Percentiles rank a stretch among this genome's conserved stretches.
phyloP scores from a whole-genome alignment of 306 rosid species.

The Pterocarpus santalinus region DNA sequence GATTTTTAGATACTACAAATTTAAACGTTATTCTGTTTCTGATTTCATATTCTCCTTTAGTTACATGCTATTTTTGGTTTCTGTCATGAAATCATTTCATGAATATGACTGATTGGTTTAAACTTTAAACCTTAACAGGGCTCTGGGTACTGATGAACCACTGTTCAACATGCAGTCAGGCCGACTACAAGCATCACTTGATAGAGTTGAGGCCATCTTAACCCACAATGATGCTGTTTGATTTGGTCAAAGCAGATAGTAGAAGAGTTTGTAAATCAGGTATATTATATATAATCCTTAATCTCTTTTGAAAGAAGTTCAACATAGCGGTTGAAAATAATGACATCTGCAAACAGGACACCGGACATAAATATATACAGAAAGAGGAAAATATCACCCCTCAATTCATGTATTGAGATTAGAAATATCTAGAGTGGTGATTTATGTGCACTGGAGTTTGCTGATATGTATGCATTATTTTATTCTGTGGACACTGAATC shows the following conservation, averaged over 20 bases:
- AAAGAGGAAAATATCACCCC: slow-evolving; percentile 31
- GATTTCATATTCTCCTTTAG: not conserved
- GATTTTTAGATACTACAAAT: slow-evolving; percentile 15
- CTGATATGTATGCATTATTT: slow-evolving; percentile 31
- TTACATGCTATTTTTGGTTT: slow-evolving; percentile 30
- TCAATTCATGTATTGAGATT: slow-evolving; percentile 9
- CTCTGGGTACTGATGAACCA: slow-evolving; percentile 85
- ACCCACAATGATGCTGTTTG: slow-evolving; percentile 67
- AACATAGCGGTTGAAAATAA: not conserved
- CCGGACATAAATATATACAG: not conserved
- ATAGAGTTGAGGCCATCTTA: slow-evolving; percentile 88
- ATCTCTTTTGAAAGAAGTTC: slow-evolving; percentile 6
- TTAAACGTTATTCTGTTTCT: not conserved
- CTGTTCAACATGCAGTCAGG: slow-evolving; percentile 93
- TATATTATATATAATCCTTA: slow-evolving; percentile 14
- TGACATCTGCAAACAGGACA: slow-evolving; percentile 15
- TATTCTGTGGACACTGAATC: not conserved
- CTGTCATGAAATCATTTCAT: slow-evolving; percentile 26
- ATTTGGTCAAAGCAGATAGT: slow-evolving; percentile 17
- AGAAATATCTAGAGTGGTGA: slow-evolving; percentile 11
- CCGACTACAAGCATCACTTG: slow-evolving; percentile 84
- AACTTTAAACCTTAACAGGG: slow-evolving; percentile 59
- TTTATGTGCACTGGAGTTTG: slow-evolving; percentile 12
- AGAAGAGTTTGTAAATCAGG: slow-evolving; percentile 43
- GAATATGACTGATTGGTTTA: slow-evolving; percentile 38